Percentiles rank a stretch among this genome's conserved stretches.
Evolutionary conservation across 495 filamentous ascomycete genomes (phyloP).

Genomic region (Xylaria flabelliformis): DNA sequence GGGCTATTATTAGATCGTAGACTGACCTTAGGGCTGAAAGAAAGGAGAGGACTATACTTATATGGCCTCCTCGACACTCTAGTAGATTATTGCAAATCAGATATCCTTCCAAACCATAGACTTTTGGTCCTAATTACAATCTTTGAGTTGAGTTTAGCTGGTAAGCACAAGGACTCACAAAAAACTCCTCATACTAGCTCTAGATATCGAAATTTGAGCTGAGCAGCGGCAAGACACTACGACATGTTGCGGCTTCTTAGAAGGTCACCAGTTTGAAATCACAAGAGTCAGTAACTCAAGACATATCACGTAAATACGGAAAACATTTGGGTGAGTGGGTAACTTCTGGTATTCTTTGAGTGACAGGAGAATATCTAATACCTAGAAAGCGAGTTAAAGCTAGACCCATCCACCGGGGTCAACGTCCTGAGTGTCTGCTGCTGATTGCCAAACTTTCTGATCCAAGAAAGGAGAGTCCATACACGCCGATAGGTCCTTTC

Average conservation of each 20-base stretch:
- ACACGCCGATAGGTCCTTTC: constrained; percentile 28
- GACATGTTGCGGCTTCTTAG: neutral
- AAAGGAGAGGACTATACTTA: no score
- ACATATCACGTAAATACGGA: neutral
- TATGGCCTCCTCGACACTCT: no score
- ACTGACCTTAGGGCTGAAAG: neutral
- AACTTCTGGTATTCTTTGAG: constrained; percentile 62
- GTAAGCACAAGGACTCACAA: neutral
- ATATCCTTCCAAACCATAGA: no score
- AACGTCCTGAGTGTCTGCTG: constrained; percentile 35
- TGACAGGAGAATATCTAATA: constrained; percentile 55
- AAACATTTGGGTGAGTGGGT: constrained; percentile 50
- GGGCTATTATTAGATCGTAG: no score
- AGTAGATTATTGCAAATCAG: no score
- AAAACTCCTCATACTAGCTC: neutral
- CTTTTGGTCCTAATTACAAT: neutral
- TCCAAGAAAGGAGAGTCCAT: constrained; percentile 34
- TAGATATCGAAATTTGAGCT: neutral
- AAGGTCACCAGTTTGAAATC: neutral
- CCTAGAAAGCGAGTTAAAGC: constrained; percentile 62
- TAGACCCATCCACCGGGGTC: constrained; percentile 43
- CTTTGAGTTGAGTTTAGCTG: neutral
- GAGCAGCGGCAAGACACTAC: neutral
- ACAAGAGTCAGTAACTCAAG: neutral
- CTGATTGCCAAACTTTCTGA: constrained; percentile 40